Conservation (phyloP, 805 yeast species). For the Candida cerambycidarum region DNA sequence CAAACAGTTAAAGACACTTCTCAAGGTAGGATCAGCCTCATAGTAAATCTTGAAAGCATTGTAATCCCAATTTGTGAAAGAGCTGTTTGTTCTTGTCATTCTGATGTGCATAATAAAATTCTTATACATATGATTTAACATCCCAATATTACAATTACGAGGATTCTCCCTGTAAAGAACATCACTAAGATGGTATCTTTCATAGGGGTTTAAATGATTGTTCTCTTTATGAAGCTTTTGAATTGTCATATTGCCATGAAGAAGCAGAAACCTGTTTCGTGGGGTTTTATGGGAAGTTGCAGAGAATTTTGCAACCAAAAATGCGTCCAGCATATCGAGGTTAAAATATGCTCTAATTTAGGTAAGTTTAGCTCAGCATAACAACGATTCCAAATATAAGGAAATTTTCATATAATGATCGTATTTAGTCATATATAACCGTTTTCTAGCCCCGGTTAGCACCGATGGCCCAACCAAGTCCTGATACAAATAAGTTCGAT, state of each 20-base stretch:
- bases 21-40: background rate
- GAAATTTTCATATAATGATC: no score
- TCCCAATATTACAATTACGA: background rate
- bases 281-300: no score
- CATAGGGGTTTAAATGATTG: background rate
- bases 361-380: background rate
- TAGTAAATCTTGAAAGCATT: background rate
- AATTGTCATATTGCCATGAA: no score
- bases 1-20: background rate
- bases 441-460: constrained; percentile 34
- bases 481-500: constrained; percentile 51
- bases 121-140: background rate
- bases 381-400: no score
- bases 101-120: background rate
- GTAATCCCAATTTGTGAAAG: background rate
- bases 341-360: background rate
- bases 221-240: background rate
- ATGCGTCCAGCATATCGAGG: background rate
- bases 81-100: background rate
- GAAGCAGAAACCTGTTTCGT: no score
- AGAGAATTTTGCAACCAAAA: background rate
- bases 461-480: constrained; percentile 66
- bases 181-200: background rate
- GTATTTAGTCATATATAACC: no score
- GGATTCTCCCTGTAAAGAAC: background rate